A percentile compares a stretch with the other conserved stretches of the same genome.
Evolutionary conservation across 805 yeast species (phyloP).

Genomic region (Nakazawaea populi): DNA sequence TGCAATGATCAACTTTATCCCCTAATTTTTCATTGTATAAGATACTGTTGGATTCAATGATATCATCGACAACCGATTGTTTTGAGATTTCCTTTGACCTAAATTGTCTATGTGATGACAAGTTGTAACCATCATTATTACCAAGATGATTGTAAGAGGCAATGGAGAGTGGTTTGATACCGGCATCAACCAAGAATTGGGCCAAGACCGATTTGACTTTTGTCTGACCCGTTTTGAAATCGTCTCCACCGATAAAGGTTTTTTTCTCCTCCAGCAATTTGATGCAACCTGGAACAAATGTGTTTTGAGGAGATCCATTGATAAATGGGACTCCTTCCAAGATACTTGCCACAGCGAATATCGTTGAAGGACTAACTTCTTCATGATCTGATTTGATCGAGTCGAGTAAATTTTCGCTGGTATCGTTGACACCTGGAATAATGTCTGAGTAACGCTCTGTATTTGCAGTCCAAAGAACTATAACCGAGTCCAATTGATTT

Average conservation of each 20-base stretch:
- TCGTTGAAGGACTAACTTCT: constrained; percentile 89
- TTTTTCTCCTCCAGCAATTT: constrained; percentile 77
- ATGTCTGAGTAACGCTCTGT: constrained; percentile 89
- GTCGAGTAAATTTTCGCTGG: constrained; percentile 69
- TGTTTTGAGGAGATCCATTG: constrained; percentile 96
- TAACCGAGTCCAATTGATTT: constrained; percentile 77
- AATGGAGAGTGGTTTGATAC: constrained; percentile 89
- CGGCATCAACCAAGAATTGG: constrained; percentile 94
- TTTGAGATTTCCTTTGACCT: constrained; percentile 93
- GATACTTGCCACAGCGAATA: constrained; percentile 90
- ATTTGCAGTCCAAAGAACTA: constrained; percentile 95
- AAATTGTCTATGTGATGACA: constrained; percentile 89
- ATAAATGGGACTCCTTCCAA: constrained; percentile 86
- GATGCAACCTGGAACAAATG: constrained; percentile 92
- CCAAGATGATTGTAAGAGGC: constrained; percentile 97
- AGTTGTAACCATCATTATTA: constrained; percentile 91
- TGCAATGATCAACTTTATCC: constrained; percentile 81
- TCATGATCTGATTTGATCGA: constrained; percentile 73
- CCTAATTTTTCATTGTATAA: constrained; percentile 79
- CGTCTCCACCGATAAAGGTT: constrained; percentile 92
- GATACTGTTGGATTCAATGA: constrained; percentile 80
- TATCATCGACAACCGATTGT: constrained; percentile 89
- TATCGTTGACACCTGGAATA: constrained; percentile 77
- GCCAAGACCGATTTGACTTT: constrained; percentile 95
- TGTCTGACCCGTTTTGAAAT: constrained; percentile 95